Evolutionary conservation across 2,329 filamentous ascomycete species (phyloP).

Genomic region (Sporothrix brunneoviolacea): DNA sequence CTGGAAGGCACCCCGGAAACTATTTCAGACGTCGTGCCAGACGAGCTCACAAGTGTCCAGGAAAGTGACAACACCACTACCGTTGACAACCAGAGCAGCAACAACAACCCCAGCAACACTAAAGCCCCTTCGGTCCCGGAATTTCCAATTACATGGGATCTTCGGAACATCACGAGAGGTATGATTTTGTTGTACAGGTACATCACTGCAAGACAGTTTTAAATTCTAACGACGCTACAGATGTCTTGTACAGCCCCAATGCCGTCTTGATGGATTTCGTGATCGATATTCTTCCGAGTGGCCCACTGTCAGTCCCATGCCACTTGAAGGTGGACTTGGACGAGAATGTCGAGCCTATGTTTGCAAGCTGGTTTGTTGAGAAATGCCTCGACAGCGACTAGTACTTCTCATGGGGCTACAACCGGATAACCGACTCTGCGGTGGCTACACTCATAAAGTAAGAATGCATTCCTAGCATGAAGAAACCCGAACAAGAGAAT

Average conservation of each 20-base stretch:
- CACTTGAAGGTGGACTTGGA: conserved; percentile 12
- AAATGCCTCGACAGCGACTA: conserved; percentile 23
- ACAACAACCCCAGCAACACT: not conserved
- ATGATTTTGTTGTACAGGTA: not conserved
- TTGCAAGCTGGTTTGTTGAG: conserved; percentile 22
- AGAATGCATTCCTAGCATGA: not conserved
- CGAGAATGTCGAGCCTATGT: conserved; percentile 15
- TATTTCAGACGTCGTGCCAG: too few species aligned
- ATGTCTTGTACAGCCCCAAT: conserved; percentile 14
- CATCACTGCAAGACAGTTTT: too few species aligned
- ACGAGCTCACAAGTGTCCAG: too few species aligned
- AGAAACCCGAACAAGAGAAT: too few species aligned
- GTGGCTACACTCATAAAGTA: conserved; percentile 28
- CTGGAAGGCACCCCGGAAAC: too few species aligned
- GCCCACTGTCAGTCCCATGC: conserved; percentile 17
- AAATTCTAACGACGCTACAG: too few species aligned
- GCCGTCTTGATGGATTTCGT: conserved; percentile 10
- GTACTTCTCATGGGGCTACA: conserved; percentile 28
- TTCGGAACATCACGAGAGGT: conserved; percentile 12
- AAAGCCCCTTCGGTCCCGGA: conserved; percentile 3
- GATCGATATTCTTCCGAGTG: conserved; percentile 15
- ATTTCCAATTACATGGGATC: conserved; percentile 7
- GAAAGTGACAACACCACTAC: too few species aligned
- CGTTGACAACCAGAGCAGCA: not conserved
- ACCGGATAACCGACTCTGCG: conserved; percentile 22